Conservation (phyloP, 805 yeast species). For the Candida corydali region DNA sequence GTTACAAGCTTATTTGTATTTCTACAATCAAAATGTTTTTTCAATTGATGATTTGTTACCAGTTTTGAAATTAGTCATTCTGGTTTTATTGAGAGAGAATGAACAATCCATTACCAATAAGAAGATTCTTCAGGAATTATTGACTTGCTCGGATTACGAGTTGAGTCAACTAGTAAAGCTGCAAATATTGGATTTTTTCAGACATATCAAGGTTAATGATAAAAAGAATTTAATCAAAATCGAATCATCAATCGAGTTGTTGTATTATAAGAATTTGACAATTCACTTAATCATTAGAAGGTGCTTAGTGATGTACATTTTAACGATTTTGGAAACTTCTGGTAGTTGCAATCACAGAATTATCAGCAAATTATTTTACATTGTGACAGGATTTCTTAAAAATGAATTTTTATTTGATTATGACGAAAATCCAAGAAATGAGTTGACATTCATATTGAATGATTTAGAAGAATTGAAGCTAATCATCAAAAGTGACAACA, state of each 20-base stretch:
- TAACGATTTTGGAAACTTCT: slow-evolving; percentile 11
- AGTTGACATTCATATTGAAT: slow-evolving; percentile 23
- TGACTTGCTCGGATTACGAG: slow-evolving; percentile 16
- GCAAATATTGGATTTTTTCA: slow-evolving; percentile 26
- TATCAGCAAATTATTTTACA: slow-evolving; percentile 25
- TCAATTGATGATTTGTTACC: slow-evolving; percentile 24
- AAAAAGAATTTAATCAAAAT: slow-evolving; percentile 23
- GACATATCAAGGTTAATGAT: slow-evolving; percentile 21
- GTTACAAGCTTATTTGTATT: slow-evolving; percentile 30
- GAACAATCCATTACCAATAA: slow-evolving; percentile 19
- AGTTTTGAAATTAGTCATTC: slow-evolving; percentile 22
- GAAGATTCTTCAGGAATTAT: slow-evolving; percentile 16
- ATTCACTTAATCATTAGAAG: slow-evolving; percentile 52
- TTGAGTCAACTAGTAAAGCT: slow-evolving; percentile 19
- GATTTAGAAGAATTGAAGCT: slow-evolving; percentile 15
- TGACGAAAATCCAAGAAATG: slow-evolving; percentile 27
- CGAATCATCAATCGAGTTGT: slow-evolving; percentile 49
- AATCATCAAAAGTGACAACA: slow-evolving; percentile 10
- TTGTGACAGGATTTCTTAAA: slow-evolving; percentile 36
- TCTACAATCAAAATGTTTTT: slow-evolving; percentile 12
- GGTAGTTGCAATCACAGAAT: slow-evolving; percentile 8
- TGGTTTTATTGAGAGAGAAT: slow-evolving; percentile 17
- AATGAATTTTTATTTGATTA: slow-evolving; percentile 42
- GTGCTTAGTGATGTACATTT: slow-evolving; percentile 40
- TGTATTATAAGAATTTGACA: slow-evolving; percentile 54